Conservation (phyloP, 2,329 filamentous ascomycete genomes). For the Hypoxylon sp. region DNA sequence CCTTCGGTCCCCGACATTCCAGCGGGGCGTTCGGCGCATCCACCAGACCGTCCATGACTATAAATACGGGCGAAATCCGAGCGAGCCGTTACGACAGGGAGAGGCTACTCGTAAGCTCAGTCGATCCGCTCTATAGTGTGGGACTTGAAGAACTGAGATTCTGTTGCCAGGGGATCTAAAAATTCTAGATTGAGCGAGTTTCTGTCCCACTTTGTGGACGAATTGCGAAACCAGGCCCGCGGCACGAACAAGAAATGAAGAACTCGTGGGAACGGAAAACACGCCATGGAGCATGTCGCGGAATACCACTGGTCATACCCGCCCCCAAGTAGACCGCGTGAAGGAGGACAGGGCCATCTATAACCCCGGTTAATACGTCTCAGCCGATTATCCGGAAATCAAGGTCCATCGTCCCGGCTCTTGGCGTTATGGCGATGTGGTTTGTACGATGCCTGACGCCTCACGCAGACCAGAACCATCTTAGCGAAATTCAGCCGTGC, state of each 20-base stretch:
- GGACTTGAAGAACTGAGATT: slow-evolving; percentile 39
- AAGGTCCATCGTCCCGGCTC: not conserved
- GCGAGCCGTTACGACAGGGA: slow-evolving; percentile 64
- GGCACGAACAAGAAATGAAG: slow-evolving; percentile 53
- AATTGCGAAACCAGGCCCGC: slow-evolving; percentile 63
- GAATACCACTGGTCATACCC: not conserved
- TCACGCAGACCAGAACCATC: not conserved
- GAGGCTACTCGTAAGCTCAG: slow-evolving; percentile 62
- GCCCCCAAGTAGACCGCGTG: not conserved
- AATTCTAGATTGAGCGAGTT: slow-evolving; percentile 51
- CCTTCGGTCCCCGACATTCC: slow-evolving; percentile 64
- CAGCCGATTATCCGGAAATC: not conserved
- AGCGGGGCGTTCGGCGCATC: slow-evolving; percentile 65
- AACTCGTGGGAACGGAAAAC: not conserved
- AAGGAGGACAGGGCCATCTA: not conserved
- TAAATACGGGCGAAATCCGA: slow-evolving; percentile 62
- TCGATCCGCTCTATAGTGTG: not conserved
- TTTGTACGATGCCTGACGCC: not conserved
- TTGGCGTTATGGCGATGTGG: not conserved
- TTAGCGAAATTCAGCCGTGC: not conserved
- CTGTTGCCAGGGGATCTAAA: slow-evolving; percentile 50
- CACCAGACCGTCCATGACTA: slow-evolving; percentile 64
- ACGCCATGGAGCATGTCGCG: not conserved
- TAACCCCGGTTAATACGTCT: not conserved
- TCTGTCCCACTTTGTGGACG: slow-evolving; percentile 62